A percentile compares a stretch with the other conserved stretches of the same genome.
phyloP scores from a whole-genome alignment of 805 yeast genomes.

The Kuraishia piskuri region DNA sequence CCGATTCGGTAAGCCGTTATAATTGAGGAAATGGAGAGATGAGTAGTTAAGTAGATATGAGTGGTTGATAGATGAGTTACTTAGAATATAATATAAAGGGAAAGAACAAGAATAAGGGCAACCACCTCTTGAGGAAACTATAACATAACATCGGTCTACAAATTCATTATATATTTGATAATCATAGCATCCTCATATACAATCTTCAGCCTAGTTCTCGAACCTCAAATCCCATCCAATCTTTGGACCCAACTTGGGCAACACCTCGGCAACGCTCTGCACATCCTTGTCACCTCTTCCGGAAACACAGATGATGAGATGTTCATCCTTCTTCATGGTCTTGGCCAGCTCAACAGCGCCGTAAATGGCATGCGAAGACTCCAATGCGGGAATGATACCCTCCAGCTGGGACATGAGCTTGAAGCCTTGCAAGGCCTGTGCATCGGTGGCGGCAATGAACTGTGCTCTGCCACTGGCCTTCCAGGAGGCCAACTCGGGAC shows the following conservation, averaged over 20 bases:
- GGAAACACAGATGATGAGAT: constrained; percentile 81
- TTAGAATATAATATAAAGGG: too few relatives aligned
- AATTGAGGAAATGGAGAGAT: background rate
- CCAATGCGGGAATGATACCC: constrained; percentile 98
- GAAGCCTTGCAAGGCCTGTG: constrained; percentile 92
- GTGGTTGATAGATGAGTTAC: too few relatives aligned
- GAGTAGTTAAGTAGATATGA: background rate
- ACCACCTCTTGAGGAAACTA: too few relatives aligned
- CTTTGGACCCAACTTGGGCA: constrained; percentile 83
- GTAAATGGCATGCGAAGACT: constrained; percentile 91
- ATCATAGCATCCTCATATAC: too few relatives aligned
- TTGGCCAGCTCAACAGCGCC: constrained; percentile 89
- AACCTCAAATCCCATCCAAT: constrained; percentile 97
- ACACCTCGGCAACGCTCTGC: constrained; percentile 90
- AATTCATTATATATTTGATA: too few relatives aligned
- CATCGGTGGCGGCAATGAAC: constrained; percentile 88
- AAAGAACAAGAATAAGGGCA: too few relatives aligned
- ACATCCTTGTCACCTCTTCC: constrained; percentile 99
- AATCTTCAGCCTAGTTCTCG: constrained; percentile 24
- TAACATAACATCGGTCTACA: too few relatives aligned
- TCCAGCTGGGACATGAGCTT: constrained; percentile 82
- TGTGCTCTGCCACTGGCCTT: constrained; percentile 88
- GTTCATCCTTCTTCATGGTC: constrained; percentile 68
- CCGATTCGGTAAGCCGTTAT: background rate
- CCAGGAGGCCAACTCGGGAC: constrained; percentile 96